Evolutionary conservation across 2,329 filamentous ascomycete species (phyloP).

Genomic region (Trichoderma pleuroti): DNA sequence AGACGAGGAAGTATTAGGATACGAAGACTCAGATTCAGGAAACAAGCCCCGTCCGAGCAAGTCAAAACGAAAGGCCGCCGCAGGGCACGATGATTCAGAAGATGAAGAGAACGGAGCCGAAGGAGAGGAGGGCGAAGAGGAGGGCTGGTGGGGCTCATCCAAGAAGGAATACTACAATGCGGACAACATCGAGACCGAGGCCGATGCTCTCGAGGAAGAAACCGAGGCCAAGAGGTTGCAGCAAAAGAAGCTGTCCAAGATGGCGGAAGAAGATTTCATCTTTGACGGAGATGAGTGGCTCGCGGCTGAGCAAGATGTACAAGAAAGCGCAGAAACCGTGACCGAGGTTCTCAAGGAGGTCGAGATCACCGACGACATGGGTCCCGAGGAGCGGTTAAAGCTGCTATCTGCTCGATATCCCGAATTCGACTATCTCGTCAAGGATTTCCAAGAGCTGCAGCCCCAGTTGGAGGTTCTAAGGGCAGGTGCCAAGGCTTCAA

Average conservation of each 20-base stretch:
- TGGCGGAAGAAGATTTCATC: slow-evolving; percentile 88
- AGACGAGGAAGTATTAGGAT: slow-evolving; percentile 58
- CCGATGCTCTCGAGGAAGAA: slow-evolving; percentile 82
- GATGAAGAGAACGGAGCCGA: slow-evolving; percentile 56
- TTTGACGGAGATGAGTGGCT: slow-evolving; percentile 90
- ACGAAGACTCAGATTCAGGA: slow-evolving; percentile 47
- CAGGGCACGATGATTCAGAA: slow-evolving; percentile 31
- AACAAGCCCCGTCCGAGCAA: slow-evolving; percentile 26
- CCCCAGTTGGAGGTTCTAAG: slow-evolving; percentile 59
- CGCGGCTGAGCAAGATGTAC: slow-evolving; percentile 50
- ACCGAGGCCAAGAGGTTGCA: slow-evolving; percentile 83
- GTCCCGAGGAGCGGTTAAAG: slow-evolving; percentile 67
- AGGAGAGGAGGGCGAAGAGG: slow-evolving; percentile 55
- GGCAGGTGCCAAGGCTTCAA: slow-evolving; percentile 52
- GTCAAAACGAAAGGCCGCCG: slow-evolving; percentile 25
- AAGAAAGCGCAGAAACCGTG: slow-evolving; percentile 59
- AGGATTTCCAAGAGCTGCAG: slow-evolving; percentile 74
- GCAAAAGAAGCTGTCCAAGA: slow-evolving; percentile 82
- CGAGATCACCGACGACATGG: slow-evolving; percentile 77
- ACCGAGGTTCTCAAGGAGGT: slow-evolving; percentile 83
- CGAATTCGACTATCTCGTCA: slow-evolving; percentile 81
- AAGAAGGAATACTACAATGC: slow-evolving; percentile 92
- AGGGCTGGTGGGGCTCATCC: slow-evolving; percentile 80
- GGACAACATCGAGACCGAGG: slow-evolving; percentile 65
- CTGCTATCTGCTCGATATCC: slow-evolving; percentile 81